Evolutionary conservation across 2,329 filamentous ascomycete genomes (phyloP).

Genomic region (Fusarium coicis): DNA sequence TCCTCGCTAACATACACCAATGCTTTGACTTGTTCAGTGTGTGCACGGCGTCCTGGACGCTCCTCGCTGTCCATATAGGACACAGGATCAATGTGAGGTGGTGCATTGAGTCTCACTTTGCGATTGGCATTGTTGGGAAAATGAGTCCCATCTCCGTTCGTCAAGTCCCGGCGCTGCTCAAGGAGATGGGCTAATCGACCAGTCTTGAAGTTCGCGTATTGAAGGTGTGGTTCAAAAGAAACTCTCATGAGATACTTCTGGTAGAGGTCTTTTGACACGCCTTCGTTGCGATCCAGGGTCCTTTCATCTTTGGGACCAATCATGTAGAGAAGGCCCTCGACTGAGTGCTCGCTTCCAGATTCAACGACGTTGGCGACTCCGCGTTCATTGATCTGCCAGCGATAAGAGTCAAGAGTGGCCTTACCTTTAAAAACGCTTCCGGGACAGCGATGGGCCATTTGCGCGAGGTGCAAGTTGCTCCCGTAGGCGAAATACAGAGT

Average conservation of each 20-base stretch:
- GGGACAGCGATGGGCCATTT: slow-evolving; percentile 10
- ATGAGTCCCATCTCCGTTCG: neutral
- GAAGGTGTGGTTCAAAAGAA: neutral
- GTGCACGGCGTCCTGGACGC: no score
- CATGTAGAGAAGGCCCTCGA: slow-evolving; percentile 4
- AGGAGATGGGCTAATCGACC: neutral
- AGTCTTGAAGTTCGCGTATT: neutral
- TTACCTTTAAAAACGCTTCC: slow-evolving; percentile 10
- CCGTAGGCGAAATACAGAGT: slow-evolving; percentile 10
- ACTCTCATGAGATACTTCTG: neutral
- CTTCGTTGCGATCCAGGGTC: neutral
- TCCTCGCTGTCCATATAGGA: neutral
- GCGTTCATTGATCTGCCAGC: slow-evolving; percentile 9
- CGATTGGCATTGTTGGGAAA: neutral
- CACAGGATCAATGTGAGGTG: no score
- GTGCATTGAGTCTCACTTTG: neutral
- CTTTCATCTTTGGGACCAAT: neutral
- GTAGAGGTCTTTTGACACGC: neutral
- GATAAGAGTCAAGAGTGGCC: neutral
- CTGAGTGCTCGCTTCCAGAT: neutral
- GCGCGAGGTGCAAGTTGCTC: slow-evolving; percentile 5
- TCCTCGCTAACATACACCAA: slow-evolving; percentile 2
- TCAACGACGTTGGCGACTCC: neutral
- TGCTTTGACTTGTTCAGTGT: neutral
- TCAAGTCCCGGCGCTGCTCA: neutral